phyloP scores from a whole-genome alignment of 148 eudicot species.

The Arbutus unedo region DNA sequence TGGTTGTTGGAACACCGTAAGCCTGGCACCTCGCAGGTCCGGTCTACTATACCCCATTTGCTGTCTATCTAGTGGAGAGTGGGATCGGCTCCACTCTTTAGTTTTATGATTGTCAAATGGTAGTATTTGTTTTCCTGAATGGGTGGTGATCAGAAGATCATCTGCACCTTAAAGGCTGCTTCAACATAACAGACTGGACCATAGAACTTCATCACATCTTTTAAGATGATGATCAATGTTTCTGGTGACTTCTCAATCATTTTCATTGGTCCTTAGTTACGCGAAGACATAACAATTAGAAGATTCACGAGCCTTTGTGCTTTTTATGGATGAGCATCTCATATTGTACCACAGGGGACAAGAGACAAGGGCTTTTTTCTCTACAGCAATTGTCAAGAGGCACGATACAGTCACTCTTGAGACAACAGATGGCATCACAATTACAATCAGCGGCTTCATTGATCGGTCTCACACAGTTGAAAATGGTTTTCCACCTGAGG shows the following conservation, averaged over 20 bases:
- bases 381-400: constrained; percentile 49
- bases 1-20: too few species aligned
- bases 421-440: constrained; percentile 51
- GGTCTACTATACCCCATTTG: neutral
- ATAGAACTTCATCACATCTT: constrained; percentile 4
- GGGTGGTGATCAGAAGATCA: neutral
- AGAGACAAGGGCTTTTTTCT: constrained; percentile 29
- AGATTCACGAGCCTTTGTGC: neutral
- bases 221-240: neutral
- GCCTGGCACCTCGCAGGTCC: too few species aligned
- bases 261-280: neutral
- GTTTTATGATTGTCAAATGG: neutral
- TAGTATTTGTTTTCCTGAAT: too few species aligned
- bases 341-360: constrained; percentile 26
- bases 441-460: constrained; percentile 42
- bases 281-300: neutral
- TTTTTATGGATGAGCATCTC: neutral
- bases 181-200: neutral
- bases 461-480: constrained; percentile 42
- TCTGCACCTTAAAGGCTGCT: neutral
- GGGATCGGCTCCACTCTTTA: neutral
- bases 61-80: neutral
- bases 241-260: neutral
- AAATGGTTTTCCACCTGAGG: constrained; percentile 63
- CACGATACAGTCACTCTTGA: constrained; percentile 50